phyloP scores from a whole-genome alignment of 257 asterid species.

The Nemophila menziesii region DNA sequence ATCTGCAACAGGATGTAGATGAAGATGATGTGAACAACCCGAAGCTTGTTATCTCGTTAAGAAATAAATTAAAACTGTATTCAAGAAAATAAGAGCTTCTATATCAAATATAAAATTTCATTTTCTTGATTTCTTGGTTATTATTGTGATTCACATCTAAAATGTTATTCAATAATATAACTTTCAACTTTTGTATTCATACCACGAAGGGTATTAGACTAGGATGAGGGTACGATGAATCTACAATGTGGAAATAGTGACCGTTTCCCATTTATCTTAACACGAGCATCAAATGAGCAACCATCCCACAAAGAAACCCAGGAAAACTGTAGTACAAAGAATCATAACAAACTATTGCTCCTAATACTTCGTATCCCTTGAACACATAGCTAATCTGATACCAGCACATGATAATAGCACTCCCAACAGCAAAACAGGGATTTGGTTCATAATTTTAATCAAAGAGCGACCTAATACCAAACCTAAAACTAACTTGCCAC shows the following conservation, averaged over 20 bases:
- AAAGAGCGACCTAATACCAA: conserved; percentile 54
- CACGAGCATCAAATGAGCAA: conserved; percentile 43
- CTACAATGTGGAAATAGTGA: conserved; percentile 22
- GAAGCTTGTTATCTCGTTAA: not conserved
- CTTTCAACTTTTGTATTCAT: not conserved
- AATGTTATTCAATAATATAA: not conserved
- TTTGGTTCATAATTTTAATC: conserved; percentile 42
- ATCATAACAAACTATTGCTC: conserved; percentile 55
- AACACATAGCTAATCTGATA: conserved; percentile 48
- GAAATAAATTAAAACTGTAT: not conserved
- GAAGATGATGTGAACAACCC: not conserved
- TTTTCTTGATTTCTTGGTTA: not conserved
- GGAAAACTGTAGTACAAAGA: conserved; percentile 49
- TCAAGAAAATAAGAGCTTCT: not conserved
- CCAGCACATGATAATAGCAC: conserved; percentile 65
- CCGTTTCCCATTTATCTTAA: conserved; percentile 25
- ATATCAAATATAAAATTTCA: not conserved
- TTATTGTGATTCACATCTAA: not conserved
- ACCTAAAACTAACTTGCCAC: conserved; percentile 46
- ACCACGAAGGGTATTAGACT: no score
- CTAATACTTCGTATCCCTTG: conserved; percentile 51
- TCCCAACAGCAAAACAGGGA: conserved; percentile 61
- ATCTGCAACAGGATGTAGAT: not conserved
- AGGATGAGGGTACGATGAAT: conserved; percentile 4
- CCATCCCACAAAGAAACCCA: conserved; percentile 67